These are phyloP conservation scores for Adansonia madagascariensis DNA, from an alignment of 441 rosid genomes.

Conservation along the genomic window DNA sequence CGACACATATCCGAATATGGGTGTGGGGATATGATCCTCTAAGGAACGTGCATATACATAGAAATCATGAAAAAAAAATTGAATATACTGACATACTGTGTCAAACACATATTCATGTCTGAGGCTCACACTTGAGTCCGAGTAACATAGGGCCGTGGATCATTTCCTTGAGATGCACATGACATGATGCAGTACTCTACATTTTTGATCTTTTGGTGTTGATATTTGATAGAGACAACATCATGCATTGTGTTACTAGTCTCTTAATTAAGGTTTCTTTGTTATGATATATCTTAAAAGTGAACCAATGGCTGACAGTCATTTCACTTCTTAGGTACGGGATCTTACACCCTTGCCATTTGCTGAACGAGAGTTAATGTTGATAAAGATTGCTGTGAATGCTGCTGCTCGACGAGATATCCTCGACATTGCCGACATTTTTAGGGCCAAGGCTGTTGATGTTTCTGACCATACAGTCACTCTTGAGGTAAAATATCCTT, in stretches of 20 bases:
- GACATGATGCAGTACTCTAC: neutral
- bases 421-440: slow-evolving; percentile 71
- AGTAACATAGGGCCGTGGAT: neutral
- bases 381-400: slow-evolving; percentile 57
- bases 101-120: too few relatives aligned
- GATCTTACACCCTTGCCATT: slow-evolving; percentile 69
- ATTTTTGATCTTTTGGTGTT: neutral
- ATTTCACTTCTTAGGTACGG: slow-evolving; percentile 17
- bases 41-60: too few relatives aligned
- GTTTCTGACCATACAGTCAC: slow-evolving; percentile 79
- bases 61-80: too few relatives aligned
- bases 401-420: slow-evolving; percentile 68
- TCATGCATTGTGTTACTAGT: neutral
- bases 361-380: slow-evolving; percentile 53
- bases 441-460: slow-evolving; percentile 72
- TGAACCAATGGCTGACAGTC: slow-evolving; percentile 7
- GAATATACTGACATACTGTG: too few relatives aligned
- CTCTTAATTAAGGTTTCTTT: slow-evolving; percentile 2
- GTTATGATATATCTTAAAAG: neutral
- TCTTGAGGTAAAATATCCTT: slow-evolving; percentile 50
- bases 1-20: too few relatives aligned
- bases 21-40: too few relatives aligned
- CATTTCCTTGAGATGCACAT: neutral
- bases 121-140: too few relatives aligned
- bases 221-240: neutral